phyloP scores from a whole-genome alignment of 495 filamentous ascomycete genomes.

The Penicillium psychrofluorescens region DNA sequence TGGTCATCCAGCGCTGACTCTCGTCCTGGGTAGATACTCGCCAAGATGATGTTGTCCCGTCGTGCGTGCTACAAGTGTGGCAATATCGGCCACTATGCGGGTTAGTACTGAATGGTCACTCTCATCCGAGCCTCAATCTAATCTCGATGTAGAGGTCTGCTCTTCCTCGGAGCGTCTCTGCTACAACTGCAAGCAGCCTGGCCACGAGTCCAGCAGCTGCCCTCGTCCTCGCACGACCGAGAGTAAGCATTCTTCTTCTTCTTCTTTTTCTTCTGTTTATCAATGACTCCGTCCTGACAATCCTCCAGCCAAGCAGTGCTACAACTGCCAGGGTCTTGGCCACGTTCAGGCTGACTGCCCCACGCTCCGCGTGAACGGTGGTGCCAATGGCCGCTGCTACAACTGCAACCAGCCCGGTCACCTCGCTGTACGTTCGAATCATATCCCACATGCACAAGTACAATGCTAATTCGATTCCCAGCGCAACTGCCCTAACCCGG shows the following conservation, averaged over 20 bases:
- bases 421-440: slow-evolving; percentile 57
- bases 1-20: not conserved
- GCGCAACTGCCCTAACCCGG: slow-evolving; percentile 77
- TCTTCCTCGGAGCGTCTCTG: slow-evolving; percentile 93
- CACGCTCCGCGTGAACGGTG: slow-evolving; percentile 84
- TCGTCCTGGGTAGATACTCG: slow-evolving; percentile 20
- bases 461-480: slow-evolving; percentile 21
- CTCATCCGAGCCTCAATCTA: slow-evolving; percentile 2
- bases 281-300: slow-evolving; percentile 15
- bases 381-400: slow-evolving; percentile 84
- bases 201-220: slow-evolving; percentile 96
- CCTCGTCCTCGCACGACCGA: slow-evolving; percentile 94
- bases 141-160: slow-evolving; percentile 67
- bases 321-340: slow-evolving; percentile 97
- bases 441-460: not conserved
- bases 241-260: slow-evolving; percentile 51
- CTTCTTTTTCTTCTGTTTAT: not conserved
- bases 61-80: slow-evolving; percentile 99
- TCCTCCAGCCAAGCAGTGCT: slow-evolving; percentile 86
- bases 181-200: slow-evolving; percentile 98
- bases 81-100: slow-evolving; percentile 96
- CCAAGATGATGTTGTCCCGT: slow-evolving; percentile 89
- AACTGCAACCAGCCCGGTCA: slow-evolving; percentile 90
- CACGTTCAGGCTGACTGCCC: slow-evolving; percentile 99
- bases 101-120: slow-evolving; percentile 30